Evolutionary conservation across 495 filamentous ascomycete species (phyloP).

Genomic region (Cenococcum geophilum): DNA sequence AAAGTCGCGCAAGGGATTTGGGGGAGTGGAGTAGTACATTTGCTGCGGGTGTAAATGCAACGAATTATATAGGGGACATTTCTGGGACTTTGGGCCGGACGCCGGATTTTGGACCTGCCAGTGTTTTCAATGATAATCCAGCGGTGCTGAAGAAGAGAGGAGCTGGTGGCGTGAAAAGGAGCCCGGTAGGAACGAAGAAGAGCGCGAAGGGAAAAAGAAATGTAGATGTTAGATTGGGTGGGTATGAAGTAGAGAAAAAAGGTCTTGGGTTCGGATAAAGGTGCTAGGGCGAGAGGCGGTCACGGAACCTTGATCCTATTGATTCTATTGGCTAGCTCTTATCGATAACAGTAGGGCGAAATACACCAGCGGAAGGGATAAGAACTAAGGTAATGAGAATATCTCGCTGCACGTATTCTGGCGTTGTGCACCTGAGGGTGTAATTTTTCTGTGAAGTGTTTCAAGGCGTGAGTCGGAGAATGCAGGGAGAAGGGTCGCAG

Average conservation of each 20-base stretch:
- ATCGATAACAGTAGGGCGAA: no score
- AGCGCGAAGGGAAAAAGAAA: constrained; percentile 11
- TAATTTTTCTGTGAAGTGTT: no score
- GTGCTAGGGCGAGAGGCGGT: no score
- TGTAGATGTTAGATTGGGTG: not conserved
- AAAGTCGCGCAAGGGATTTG: constrained; percentile 64
- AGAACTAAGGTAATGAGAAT: no score
- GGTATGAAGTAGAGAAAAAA: not conserved
- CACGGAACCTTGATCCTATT: no score
- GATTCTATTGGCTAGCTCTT: no score
- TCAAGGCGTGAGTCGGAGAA: no score
- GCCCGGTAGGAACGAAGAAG: constrained; percentile 15
- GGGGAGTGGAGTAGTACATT: constrained; percentile 55
- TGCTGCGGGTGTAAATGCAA: constrained; percentile 51
- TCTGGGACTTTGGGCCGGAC: constrained; percentile 59
- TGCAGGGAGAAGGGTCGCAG: no score
- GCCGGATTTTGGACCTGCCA: constrained; percentile 61
- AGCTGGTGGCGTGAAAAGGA: not conserved
- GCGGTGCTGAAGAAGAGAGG: constrained; percentile 6
- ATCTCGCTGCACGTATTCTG: no score
- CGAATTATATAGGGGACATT: constrained; percentile 69
- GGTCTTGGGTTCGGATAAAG: not conserved
- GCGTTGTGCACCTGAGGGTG: no score
- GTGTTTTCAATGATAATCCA: constrained; percentile 33
- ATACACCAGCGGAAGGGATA: no score